These are phyloP conservation scores for Heritiera fomes DNA, from an alignment of 345 rosid species.

Conservation along the genomic window DNA sequence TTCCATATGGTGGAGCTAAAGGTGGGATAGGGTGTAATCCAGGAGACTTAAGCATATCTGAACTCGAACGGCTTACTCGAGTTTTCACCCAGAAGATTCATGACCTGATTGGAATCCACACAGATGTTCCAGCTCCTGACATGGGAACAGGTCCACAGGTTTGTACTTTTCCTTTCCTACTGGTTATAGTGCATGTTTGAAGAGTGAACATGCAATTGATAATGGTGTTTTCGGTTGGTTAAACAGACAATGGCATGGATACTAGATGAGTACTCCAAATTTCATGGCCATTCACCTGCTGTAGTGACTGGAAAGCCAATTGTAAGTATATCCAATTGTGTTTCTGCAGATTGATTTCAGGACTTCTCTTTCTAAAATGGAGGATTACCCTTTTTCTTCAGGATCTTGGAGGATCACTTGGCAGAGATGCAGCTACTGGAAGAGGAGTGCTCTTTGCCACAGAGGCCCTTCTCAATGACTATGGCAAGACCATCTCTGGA, in stretches of 20 bases:
- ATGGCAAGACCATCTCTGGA: slow-evolving; percentile 74
- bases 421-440: slow-evolving; percentile 98
- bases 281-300: slow-evolving; percentile 92
- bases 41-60: slow-evolving; percentile 60
- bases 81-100: slow-evolving; percentile 96
- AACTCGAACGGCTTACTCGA: slow-evolving; percentile 83
- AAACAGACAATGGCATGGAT: slow-evolving; percentile 97
- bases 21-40: slow-evolving; percentile 97
- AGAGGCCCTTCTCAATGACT: slow-evolving; percentile 86
- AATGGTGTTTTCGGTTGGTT: slow-evolving; percentile 10
- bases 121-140: slow-evolving; percentile 98
- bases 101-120: slow-evolving; percentile 81
- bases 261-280: slow-evolving; percentile 90
- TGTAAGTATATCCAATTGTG: slow-evolving; percentile 40
- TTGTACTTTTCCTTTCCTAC: neutral
- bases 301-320: slow-evolving; percentile 88
- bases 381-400: slow-evolving; percentile 16
- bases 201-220: neutral
- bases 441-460: slow-evolving; percentile 93
- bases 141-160: slow-evolving; percentile 98
- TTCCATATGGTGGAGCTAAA: slow-evolving; percentile 96
- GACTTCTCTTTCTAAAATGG: neutral
- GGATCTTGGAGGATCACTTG: slow-evolving; percentile 97
- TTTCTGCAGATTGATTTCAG: neutral
- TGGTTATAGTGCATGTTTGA: neutral